Conservation (phyloP, 2,329 filamentous ascomycete genomes). For the Aspergillus sp. region DNA sequence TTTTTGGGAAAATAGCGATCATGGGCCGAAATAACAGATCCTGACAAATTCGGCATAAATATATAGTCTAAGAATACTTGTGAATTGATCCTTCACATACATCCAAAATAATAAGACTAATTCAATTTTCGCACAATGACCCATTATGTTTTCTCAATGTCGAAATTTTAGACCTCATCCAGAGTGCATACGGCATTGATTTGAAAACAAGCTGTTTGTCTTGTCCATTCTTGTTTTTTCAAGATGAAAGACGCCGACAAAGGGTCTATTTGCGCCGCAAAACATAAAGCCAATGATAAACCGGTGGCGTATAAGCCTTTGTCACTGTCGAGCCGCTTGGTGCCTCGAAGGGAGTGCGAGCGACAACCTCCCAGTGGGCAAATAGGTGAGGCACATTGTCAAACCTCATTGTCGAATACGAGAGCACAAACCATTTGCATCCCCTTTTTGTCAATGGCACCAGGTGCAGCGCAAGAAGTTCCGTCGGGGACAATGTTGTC, state of each 20-base stretch:
- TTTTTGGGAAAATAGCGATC: too few relatives aligned
- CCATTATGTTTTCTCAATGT: too few relatives aligned
- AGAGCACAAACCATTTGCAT: constrained; percentile 32
- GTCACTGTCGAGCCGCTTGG: constrained; percentile 30
- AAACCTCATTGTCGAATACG: constrained; percentile 36
- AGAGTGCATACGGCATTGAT: too few relatives aligned
- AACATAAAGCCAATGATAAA: constrained; percentile 39
- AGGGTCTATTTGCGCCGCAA: constrained; percentile 26
- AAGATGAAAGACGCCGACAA: not conserved
- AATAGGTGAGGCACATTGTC: constrained; percentile 25
- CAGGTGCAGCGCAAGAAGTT: constrained; percentile 35
- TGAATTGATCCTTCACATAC: too few relatives aligned
- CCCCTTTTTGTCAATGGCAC: constrained; percentile 28
- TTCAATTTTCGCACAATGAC: too few relatives aligned
- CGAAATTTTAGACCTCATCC: too few relatives aligned
- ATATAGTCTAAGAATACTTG: too few relatives aligned
- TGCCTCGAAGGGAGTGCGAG: constrained; percentile 31
- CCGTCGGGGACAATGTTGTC: constrained; percentile 30
- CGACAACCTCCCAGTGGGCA: constrained; percentile 29
- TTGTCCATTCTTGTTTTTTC: too few relatives aligned
- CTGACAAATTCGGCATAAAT: too few relatives aligned
- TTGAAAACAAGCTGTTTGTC: too few relatives aligned
- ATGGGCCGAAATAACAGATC: too few relatives aligned
- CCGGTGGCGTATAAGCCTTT: constrained; percentile 29
- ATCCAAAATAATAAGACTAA: too few relatives aligned